Percentiles rank a stretch among this genome's conserved stretches.
These are phyloP conservation scores for Phragmites australis DNA, from an alignment of 176 grass and related monocot genomes.

Conservation along the genomic window DNA sequence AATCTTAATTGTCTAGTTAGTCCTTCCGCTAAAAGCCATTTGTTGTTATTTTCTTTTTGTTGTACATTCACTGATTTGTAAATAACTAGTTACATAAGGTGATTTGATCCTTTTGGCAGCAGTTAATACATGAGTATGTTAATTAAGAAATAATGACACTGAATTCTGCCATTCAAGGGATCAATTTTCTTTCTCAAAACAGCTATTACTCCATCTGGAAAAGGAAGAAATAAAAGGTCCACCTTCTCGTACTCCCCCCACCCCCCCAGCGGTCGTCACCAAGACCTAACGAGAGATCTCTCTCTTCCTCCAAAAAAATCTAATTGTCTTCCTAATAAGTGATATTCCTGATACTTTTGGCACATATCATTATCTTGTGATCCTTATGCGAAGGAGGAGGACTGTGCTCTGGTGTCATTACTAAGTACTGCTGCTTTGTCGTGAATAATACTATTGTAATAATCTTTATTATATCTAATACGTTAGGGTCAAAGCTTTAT, in stretches of 20 bases:
- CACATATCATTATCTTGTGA: neutral
- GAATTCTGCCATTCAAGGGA: neutral
- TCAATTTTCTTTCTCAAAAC: neutral
- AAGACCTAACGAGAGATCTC: too few relatives aligned
- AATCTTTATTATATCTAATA: neutral
- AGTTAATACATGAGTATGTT: neutral
- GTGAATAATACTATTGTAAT: neutral
- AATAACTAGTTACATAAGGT: neutral
- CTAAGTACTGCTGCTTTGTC: neutral
- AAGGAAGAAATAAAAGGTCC: neutral
- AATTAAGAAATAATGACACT: neutral
- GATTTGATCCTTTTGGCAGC: neutral
- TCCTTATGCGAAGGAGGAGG: neutral
- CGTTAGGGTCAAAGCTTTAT: neutral
- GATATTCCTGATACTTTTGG: slow-evolving; percentile 8
- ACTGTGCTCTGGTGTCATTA: neutral
- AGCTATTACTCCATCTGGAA: neutral
- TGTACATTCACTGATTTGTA: neutral
- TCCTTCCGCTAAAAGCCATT: neutral
- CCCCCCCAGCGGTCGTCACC: too few relatives aligned
- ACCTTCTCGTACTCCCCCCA: too few relatives aligned
- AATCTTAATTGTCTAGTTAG: slow-evolving; percentile 3
- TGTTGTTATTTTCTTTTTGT: neutral
- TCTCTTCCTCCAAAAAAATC: too few relatives aligned
- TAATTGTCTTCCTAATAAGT: too few relatives aligned